Evolutionary conservation across 2,329 filamentous ascomycete genomes (phyloP), one percentile per base, ranked within the genome.

Genomic region (Grosmannia penicillata): DNA sequence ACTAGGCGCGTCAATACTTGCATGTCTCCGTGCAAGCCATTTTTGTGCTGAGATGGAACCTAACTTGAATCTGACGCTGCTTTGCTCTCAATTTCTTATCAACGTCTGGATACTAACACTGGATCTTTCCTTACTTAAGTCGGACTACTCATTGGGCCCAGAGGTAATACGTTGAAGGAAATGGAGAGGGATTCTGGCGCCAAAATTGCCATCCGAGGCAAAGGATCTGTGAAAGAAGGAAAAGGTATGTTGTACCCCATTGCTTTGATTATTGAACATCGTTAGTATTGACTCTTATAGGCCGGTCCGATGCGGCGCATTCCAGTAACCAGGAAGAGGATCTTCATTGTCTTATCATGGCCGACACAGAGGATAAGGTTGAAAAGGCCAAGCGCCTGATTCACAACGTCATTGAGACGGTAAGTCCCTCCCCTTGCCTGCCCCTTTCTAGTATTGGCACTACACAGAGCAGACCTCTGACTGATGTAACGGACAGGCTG

Each of bases 251-350:
- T 4, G 8, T 17, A 6, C 7, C 13, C n/a, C 15, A n/a, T n/a
- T n/a, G n/a, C n/a, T n/a, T n/a, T n/a, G n/a, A n/a, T n/a, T n/a
- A n/a, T n/a, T n/a, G n/a, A n/a, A n/a, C n/a, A n/a, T n/a, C n/a
- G n/a, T n/a, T n/a, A n/a, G n/a, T n/a, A n/a, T n/a, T n/a, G 3
- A 34, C 32, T 31, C 14, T 17, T 8, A n/a, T 17, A 47, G 47
- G 91, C 50, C 86, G 91, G 50, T 96, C 91, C 66, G 91, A 98
- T 61, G 91, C 91, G 53, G 91, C 91, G 66, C 91, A 98, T 63
- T 86, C 89, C 60, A 96, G 91, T 73, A 98, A 98, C 70, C 91
- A 98, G 72, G 91, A 98, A 68, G 91, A 98, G 65, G 91, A 98
- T 59, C 72, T 98, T 41, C 91, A 98, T 64, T 98, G 91, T 63